Evolutionary conservation across 106 monocot genomes (phyloP).

Genomic region (Platanthera zijinensis): DNA sequence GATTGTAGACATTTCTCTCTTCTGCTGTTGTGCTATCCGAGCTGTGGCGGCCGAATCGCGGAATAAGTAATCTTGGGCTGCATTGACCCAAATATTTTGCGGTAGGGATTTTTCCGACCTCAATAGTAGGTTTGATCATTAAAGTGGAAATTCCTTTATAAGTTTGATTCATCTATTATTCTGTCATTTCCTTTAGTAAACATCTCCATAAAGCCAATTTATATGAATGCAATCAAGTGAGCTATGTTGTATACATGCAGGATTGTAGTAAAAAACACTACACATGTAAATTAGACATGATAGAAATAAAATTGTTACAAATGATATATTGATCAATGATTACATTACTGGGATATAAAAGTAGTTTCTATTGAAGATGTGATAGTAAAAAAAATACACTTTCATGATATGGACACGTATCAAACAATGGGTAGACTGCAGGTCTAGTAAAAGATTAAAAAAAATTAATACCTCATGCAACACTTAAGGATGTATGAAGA

Average conservation of each 20-base stretch:
- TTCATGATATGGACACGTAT: background rate
- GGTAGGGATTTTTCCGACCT: too few relatives aligned
- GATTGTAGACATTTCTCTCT: too few relatives aligned
- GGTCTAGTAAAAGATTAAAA: background rate
- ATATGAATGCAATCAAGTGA: background rate
- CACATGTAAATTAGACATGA: background rate
- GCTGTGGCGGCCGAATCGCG: too few relatives aligned
- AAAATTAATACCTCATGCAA: background rate
- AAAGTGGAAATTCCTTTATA: too few relatives aligned
- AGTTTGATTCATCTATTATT: too few relatives aligned
- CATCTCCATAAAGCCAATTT: background rate
- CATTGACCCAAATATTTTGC: too few relatives aligned
- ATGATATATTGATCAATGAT: background rate
- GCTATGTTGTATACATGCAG: background rate
- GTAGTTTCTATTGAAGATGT: background rate
- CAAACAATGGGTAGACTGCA: background rate
- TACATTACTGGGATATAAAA: background rate
- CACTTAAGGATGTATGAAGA: background rate
- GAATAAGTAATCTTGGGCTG: too few relatives aligned
- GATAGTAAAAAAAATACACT: background rate
- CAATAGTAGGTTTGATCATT: too few relatives aligned
- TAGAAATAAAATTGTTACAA: background rate
- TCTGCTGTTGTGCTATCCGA: too few relatives aligned
- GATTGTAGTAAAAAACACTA: background rate
- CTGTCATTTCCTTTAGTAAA: too few relatives aligned